A percentile compares a stretch with the other conserved stretches of the same genome.
Conservation (phyloP, 441 rosid species). For the Erysimum cheiri region DNA sequence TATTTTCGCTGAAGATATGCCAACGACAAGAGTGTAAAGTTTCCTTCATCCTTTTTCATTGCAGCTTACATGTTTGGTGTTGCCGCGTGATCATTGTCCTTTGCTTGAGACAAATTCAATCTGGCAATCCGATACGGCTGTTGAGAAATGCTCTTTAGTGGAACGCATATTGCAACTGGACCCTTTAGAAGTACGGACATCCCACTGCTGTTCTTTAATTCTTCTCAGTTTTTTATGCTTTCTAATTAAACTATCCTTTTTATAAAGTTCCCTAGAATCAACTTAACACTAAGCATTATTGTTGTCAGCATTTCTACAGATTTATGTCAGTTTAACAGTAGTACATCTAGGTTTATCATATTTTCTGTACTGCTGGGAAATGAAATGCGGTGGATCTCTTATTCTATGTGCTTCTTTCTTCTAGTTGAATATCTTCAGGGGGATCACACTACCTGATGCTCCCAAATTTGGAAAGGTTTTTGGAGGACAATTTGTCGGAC, state of each 20-base stretch:
- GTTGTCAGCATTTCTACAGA: constrained; percentile 12
- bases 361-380: neutral
- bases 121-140: constrained; percentile 82
- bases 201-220: neutral
- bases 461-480: constrained; percentile 90
- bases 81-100: constrained; percentile 66
- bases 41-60: neutral
- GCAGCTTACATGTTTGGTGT: constrained; percentile 83
- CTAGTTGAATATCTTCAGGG: constrained; percentile 87
- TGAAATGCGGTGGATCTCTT: constrained; percentile 11
- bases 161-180: constrained; percentile 88
- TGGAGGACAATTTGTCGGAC: constrained; percentile 96
- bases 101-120: constrained; percentile 80
- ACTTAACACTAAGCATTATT: neutral
- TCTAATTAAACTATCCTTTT: neutral
- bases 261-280: neutral
- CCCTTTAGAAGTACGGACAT: constrained; percentile 74
- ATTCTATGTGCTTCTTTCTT: constrained; percentile 32
- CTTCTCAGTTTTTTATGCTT: constrained; percentile 13
- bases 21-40: neutral
- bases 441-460: constrained; percentile 87
- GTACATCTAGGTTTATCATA: constrained; percentile 3
- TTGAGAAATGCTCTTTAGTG: constrained; percentile 63
- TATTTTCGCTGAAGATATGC: neutral
- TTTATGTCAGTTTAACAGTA: neutral